Conservation (phyloP, 225 moss, liverwort and hornwort species). For the Pseudisothecium myosuroides region DNA sequence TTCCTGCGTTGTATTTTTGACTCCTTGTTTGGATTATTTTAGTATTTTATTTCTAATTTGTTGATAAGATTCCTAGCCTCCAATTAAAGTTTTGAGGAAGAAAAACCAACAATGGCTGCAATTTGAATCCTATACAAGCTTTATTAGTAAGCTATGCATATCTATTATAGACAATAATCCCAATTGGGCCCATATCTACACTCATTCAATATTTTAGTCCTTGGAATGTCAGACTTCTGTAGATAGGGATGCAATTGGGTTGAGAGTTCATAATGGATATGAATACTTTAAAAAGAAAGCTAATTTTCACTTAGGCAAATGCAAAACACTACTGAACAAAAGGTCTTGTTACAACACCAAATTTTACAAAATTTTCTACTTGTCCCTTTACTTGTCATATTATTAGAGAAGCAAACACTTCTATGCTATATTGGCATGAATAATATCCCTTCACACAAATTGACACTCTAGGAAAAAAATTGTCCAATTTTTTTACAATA, state of each 20-base stretch:
- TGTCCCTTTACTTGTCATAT: too few species aligned
- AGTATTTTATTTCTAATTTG: neutral
- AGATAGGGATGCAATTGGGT: neutral
- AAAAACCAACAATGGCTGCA: too few species aligned
- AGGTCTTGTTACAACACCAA: neutral
- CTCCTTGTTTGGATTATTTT: neutral
- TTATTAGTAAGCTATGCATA: neutral
- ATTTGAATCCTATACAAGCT: neutral
- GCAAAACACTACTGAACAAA: neutral
- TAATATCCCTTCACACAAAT: neutral
- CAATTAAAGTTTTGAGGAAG: neutral
- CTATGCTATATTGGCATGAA: too few species aligned
- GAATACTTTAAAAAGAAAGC: too few species aligned
- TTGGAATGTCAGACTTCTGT: accelerated
- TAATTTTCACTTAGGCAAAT: too few species aligned
- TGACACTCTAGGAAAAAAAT: neutral
- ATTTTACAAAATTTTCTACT: too few species aligned
- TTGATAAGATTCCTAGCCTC: neutral
- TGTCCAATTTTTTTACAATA: neutral
- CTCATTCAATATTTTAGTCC: accelerated
- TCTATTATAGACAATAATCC: accelerated
- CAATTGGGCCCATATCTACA: neutral
- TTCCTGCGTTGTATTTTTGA: too few species aligned
- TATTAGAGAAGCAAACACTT: neutral
- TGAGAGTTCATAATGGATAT: neutral